A percentile compares a stretch with the other conserved stretches of the same genome.
These are phyloP conservation scores for Skeletonema tropicum DNA, from an alignment of 108 stramenopile species.

Conservation along the genomic window DNA sequence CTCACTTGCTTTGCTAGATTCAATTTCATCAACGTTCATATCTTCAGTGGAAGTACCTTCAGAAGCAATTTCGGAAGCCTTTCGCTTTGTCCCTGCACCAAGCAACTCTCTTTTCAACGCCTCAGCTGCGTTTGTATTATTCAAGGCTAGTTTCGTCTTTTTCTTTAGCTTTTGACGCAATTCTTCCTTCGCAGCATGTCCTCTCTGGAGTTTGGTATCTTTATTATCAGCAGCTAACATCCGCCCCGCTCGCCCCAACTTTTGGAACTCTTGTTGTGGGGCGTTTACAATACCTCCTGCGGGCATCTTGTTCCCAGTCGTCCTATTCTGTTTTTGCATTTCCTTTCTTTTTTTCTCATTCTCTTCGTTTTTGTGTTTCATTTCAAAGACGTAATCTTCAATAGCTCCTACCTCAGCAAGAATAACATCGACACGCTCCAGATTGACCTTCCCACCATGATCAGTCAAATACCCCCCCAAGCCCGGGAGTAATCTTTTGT, in stretches of 20 bases:
- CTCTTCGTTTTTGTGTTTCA: slow-evolving; percentile 89
- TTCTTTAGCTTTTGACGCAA: slow-evolving; percentile 54
- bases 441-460: slow-evolving; percentile 92
- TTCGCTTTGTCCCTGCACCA: slow-evolving; percentile 34
- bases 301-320: slow-evolving; percentile 53
- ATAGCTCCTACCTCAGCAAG: slow-evolving; percentile 93
- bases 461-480: slow-evolving; percentile 95
- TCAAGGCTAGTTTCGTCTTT: slow-evolving; percentile 46
- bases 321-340: slow-evolving; percentile 44
- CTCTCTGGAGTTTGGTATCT: slow-evolving; percentile 48
- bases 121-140: slow-evolving; percentile 71
- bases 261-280: slow-evolving; percentile 42
- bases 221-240: slow-evolving; percentile 63
- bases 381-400: slow-evolving; percentile 95
- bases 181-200: slow-evolving; percentile 53
- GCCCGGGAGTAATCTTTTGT: slow-evolving; percentile 87
- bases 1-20: slow-evolving; percentile 31
- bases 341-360: slow-evolving; percentile 64
- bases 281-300: slow-evolving; percentile 40
- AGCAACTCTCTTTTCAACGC: slow-evolving; percentile 61
- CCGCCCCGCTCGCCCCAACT: slow-evolving; percentile 69
- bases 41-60: slow-evolving; percentile 38
- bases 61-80: slow-evolving; percentile 39
- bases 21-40: slow-evolving; percentile 46
- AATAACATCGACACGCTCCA: slow-evolving; percentile 92